A percentile compares a stretch with the other conserved stretches of the same genome.
These are phyloP conservation scores for Ophiocordyceps sinensis DNA, from an alignment of 2,329 filamentous ascomycete genomes.

Conservation along the genomic window DNA sequence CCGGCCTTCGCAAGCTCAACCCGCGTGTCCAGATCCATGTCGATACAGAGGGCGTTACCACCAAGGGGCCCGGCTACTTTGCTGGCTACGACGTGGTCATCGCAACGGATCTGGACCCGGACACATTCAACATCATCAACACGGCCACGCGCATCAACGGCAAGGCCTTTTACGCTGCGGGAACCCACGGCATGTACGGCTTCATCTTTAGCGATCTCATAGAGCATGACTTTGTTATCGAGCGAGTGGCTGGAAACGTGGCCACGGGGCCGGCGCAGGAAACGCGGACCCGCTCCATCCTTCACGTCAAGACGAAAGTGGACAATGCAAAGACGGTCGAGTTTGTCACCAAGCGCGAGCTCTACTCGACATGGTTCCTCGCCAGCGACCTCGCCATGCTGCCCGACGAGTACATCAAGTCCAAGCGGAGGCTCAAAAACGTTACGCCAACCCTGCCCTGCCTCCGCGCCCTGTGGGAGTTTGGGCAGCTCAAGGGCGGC, in stretches of 20 bases:
- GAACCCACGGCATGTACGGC: conserved; percentile 79
- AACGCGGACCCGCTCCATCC: conserved; percentile 61
- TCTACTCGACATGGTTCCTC: conserved; percentile 79
- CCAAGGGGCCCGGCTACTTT: conserved; percentile 62
- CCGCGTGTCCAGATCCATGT: conserved; percentile 67
- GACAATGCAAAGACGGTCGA: conserved; percentile 59
- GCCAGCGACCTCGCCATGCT: conserved; percentile 65
- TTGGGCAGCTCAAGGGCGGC: conserved; percentile 38
- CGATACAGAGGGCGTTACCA: conserved; percentile 51
- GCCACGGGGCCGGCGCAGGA: conserved; percentile 47
- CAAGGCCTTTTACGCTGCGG: conserved; percentile 78
- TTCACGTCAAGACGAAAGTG: conserved; percentile 56
- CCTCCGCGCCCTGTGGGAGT: conserved; percentile 82
- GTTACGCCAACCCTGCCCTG: conserved; percentile 80
- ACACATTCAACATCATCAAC: conserved; percentile 66
- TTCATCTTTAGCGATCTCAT: conserved; percentile 93
- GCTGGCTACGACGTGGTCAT: conserved; percentile 71
- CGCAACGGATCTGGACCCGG: conserved; percentile 72
- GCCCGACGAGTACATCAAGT: conserved; percentile 50
- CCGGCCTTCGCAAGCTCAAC: conserved; percentile 74
- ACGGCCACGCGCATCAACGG: conserved; percentile 66
- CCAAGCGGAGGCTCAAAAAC: conserved; percentile 52
- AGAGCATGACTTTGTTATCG: conserved; percentile 76
- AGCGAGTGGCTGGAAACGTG: conserved; percentile 70
- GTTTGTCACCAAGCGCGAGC: conserved; percentile 79